phyloP scores from a whole-genome alignment of 148 eudicot genomes.

The Heliamphora exappendiculata region DNA sequence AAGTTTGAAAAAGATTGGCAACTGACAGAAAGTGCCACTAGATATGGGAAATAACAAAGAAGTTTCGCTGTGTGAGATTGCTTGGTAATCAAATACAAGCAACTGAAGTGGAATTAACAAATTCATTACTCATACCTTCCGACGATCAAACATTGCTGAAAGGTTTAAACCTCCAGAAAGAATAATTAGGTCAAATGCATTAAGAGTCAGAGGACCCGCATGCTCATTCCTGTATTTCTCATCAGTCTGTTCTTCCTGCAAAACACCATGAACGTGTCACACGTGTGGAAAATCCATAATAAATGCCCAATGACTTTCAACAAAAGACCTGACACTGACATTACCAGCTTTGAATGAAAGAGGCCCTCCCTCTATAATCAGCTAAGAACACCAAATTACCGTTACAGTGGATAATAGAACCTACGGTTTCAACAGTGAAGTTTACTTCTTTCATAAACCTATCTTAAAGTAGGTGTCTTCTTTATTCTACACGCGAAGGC shows the following conservation, averaged over 20 bases:
- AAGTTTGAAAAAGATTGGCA: not conserved
- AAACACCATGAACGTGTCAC: not conserved
- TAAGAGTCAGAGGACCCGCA: constrained; percentile 68
- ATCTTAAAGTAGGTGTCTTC: not conserved
- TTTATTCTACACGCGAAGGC: not conserved
- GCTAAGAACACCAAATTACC: not conserved
- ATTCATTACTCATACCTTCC: constrained; percentile 44
- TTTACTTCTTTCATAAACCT: not conserved
- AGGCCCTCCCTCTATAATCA: not conserved
- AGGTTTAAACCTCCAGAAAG: constrained; percentile 92
- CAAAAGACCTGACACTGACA: not conserved
- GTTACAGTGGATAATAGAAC: not conserved
- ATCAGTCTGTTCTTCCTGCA: constrained; percentile 55
- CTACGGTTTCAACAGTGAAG: not conserved
- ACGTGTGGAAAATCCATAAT: not conserved
- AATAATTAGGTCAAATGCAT: constrained; percentile 88
- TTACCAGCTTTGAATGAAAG: not conserved
- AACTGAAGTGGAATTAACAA: not conserved
- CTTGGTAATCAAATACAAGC: not conserved
- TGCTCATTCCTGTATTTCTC: constrained; percentile 43
- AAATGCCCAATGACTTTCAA: not conserved
- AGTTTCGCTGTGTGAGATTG: not conserved
- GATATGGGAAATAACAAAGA: not conserved
- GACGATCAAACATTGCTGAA: constrained; percentile 67
- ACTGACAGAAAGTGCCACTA: not conserved